phyloP scores from a whole-genome alignment of 768 basidiomycete species.

The Pluteus cervinus region DNA sequence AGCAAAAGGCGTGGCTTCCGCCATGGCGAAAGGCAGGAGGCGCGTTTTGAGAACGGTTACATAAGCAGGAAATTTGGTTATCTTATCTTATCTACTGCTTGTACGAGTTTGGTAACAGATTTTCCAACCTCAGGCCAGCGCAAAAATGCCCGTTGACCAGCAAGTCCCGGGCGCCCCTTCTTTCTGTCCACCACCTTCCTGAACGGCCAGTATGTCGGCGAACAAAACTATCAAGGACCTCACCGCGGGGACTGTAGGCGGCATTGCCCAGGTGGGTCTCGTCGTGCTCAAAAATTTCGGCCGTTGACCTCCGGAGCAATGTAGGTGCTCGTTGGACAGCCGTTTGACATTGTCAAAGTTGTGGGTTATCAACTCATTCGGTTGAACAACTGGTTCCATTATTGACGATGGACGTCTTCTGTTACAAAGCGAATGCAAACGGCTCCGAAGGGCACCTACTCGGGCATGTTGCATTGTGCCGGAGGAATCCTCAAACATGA shows the following conservation, averaged over 20 bases:
- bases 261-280: constrained; percentile 68
- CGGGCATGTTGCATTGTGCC: constrained; percentile 84
- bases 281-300: constrained; percentile 7
- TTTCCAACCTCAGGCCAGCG: no score
- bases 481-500: constrained; percentile 87
- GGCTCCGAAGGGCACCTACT: constrained; percentile 82
- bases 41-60: no score
- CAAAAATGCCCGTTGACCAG: no score
- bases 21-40: no score
- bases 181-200: constrained; percentile 5
- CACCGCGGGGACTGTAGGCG: constrained; percentile 86
- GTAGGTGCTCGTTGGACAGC: constrained; percentile 86
- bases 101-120: no score
- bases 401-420: constrained; percentile 4
- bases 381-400: background rate
- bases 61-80: no score
- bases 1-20: no score
- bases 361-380: constrained; percentile 38
- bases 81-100: no score
- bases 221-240: constrained; percentile 85
- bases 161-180: no score
- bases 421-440: constrained; percentile 97
- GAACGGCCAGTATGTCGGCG: constrained; percentile 30
- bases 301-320: constrained; percentile 12
- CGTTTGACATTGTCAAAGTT: constrained; percentile 97